Conservation (phyloP, 202 grass and related monocot genomes). For the Panicum hallii region DNA sequence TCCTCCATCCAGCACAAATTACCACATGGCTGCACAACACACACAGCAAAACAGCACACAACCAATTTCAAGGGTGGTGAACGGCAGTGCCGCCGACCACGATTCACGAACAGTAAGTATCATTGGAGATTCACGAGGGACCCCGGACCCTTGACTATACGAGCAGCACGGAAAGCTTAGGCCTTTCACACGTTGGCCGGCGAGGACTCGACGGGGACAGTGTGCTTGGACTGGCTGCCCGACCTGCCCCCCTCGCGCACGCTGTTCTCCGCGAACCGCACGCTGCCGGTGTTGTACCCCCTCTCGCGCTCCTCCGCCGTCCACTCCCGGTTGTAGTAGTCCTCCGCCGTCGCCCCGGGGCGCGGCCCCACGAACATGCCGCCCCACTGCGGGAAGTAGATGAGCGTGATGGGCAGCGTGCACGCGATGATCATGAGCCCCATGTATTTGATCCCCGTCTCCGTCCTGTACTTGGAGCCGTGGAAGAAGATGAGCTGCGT, state of each 20-base stretch:
- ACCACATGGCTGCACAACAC: no score
- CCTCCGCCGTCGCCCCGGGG: conserved; percentile 58
- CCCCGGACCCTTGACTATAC: no score
- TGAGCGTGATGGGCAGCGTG: conserved; percentile 69
- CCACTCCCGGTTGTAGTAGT: conserved; percentile 80
- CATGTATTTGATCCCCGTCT: conserved; percentile 90
- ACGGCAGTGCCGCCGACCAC: no score
- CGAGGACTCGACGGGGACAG: conserved; percentile 58
- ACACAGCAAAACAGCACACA: no score
- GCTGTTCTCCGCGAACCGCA: conserved; percentile 89
- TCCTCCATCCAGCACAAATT: no score
- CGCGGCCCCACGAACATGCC: conserved; percentile 60
- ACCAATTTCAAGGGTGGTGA: no score
- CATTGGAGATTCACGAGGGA: no score
- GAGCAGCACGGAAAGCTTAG: background rate
- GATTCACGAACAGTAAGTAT: no score
- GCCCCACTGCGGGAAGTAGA: conserved; percentile 92
- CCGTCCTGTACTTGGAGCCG: conserved; percentile 63
- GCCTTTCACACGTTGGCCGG: conserved; percentile 44
- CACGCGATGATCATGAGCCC: conserved; percentile 88
- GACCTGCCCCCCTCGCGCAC: conserved; percentile 59
- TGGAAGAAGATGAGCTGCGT: conserved; percentile 94
- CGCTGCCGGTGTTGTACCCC: conserved; percentile 47
- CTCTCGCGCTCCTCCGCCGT: conserved; percentile 58
- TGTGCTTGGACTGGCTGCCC: conserved; percentile 62